Base-by-base conservation (phyloP, 2,329 filamentous ascomycete genomes). In the Achaetomium macrosporum region DNA sequence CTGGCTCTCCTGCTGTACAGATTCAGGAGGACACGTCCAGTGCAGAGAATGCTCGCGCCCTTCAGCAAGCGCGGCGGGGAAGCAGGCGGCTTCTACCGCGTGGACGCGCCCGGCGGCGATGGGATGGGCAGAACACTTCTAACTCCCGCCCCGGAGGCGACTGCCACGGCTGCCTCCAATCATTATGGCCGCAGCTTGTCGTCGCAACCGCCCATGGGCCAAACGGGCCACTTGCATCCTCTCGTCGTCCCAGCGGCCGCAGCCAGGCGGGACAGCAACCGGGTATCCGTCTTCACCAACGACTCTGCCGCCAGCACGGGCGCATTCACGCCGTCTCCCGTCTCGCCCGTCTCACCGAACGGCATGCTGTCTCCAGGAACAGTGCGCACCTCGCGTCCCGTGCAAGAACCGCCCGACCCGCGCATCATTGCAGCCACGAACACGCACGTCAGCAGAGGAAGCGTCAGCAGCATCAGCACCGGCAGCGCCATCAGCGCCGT, bases 1-100 rank as follows among this genome's bases (percentile, higher is more conserved):
- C 19, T 58, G 1, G 55, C 47, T 9, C 29, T 57, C 29, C 44
- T 59, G 13, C 51, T 56, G 6, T 57, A 54, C 40, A 43, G 37
- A 4, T 53, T 57, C 29, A 47, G 54, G 20, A 48, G 37, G 29
- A 40, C 50, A 13, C 37, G 47, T 13, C 19, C 16, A 5, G 47
- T 59, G 1, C 55, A 57, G 20, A 44, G 50, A 11, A n/a, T 59
- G 43, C 33, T 57, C 7, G 42, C 50, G 5, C 43, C 47, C 2
- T 47, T 57, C 30, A 12, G 40, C 48, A 54, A 45, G 3, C 30
- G 39, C 20, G 31, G 43, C 12, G 50, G 43, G 10, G 25, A 39
- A 9, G 19, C n/a, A 9, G 36, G 40, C 13, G 50, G 36, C 13
- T 50, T 51, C 7, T 39, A 47, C 13, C 54, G 48, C 5, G 29